Evolutionary conservation across 176 grass and related monocot species (phyloP), one percentile per base, ranked within the genome.

Genomic region (Tillandsia leiboldiana): DNA sequence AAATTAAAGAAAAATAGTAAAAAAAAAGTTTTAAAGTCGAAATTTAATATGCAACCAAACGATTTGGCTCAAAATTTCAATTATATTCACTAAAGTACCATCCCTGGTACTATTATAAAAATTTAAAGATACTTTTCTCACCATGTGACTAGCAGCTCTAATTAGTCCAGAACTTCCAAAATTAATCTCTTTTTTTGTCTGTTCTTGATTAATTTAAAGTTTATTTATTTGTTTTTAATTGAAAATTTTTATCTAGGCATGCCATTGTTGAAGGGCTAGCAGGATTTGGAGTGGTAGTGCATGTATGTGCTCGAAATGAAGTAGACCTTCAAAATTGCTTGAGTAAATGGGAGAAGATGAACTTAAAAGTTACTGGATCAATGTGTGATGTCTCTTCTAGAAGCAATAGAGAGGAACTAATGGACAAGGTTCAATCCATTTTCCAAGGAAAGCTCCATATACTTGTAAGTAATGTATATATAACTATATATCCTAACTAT

Each of bases 261-360:
- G 81, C 81, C 3, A 78, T 84, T 48, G 74, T 84, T 13, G 81
- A 88, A 68, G 81, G 81, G 65, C 50, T 88, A 14, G 81, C 66
- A 0, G 67, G 51, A 1, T 50, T 81, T 7, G 86, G 86, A 20
- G 86, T 66, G n/a, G 51, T 56, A 27, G 77, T 84, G 18, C 73
- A 81, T 50, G 84, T 74, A 65, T 88, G 86, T 70, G 51, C 73
- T 26, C 56, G 77, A 47, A 77, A 69, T 5, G 64, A 74, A 48
- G 76, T 10, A 47, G 76, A 83, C 29, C 72, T 83, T 9, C 20
- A 77, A 49, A 13, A 56, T 10, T 79, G 80, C 76, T 63, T 74
- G 1, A 61, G 51, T 11, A 58, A 64, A 9, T 87, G 80, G 85
- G 49, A 26, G n/a, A 71, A 59, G 5, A 53, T 50, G 28, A 68